A percentile compares a stretch with the other conserved stretches of the same genome.
These are phyloP conservation scores for Helenozyma baotianmanensis DNA, from an alignment of 805 yeast genomes.

Conservation along the genomic window DNA sequence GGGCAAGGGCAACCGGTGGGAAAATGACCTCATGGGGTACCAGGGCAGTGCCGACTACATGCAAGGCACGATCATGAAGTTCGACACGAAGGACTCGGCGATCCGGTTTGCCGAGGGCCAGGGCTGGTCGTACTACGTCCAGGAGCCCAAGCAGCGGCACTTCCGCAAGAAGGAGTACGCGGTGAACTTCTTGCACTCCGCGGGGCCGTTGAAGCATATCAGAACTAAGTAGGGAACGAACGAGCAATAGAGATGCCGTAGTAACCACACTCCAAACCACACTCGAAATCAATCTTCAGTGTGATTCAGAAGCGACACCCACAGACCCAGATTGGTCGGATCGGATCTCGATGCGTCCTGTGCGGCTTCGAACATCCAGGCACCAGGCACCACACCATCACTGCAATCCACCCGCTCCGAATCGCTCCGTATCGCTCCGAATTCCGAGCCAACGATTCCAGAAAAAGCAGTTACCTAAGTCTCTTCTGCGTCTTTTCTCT, in stretches of 20 bases:
- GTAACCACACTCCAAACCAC: neutral
- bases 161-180: constrained; percentile 75
- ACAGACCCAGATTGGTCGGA: neutral
- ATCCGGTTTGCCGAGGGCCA: constrained; percentile 74
- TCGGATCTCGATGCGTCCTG: too few species aligned
- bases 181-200: constrained; percentile 61
- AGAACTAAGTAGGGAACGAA: constrained; percentile 61
- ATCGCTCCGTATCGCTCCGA: too few species aligned
- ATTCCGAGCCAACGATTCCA: too few species aligned
- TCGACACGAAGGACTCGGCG: constrained; percentile 73
- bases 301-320: neutral
- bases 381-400: too few species aligned
- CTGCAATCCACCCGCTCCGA: too few species aligned
- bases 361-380: too few species aligned
- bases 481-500: too few species aligned
- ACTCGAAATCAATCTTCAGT: too few species aligned
- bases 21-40: constrained; percentile 83
- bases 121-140: constrained; percentile 80
- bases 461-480: too few species aligned
- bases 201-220: constrained; percentile 72
- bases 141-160: constrained; percentile 72
- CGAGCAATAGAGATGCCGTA: neutral
- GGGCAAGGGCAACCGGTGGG: constrained; percentile 80
- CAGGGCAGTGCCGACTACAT: constrained; percentile 75
- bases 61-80: constrained; percentile 74